Evolutionary conservation across 2,329 filamentous ascomycete genomes (phyloP).

Genomic region (Colletotrichum sidae): DNA sequence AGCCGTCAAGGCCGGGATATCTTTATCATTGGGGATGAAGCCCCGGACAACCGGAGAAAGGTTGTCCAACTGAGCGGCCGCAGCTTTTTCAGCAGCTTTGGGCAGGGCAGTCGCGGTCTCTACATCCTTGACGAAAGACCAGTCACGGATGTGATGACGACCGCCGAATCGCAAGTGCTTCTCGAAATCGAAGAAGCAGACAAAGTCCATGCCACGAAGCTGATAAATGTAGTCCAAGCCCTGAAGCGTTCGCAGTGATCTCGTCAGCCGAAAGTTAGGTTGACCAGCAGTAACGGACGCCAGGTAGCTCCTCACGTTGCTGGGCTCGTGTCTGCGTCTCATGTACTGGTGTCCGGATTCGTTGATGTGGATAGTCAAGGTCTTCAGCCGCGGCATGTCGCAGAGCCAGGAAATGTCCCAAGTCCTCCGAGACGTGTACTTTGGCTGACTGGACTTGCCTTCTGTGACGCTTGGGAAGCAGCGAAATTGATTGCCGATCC

Average conservation of each 20-base stretch:
- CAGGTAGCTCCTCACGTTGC: slow-evolving; percentile 39
- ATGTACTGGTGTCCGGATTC: slow-evolving; percentile 47
- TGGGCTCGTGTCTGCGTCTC: slow-evolving; percentile 52
- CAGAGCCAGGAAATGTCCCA: slow-evolving; percentile 49
- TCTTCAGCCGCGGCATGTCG: slow-evolving; percentile 52
- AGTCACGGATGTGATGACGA: slow-evolving; percentile 44
- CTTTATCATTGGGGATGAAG: not conserved
- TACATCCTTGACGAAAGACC: slow-evolving; percentile 48
- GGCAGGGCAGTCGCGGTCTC: slow-evolving; percentile 40
- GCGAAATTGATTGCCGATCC: slow-evolving; percentile 51
- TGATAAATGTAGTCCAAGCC: slow-evolving; percentile 57
- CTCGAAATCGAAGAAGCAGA: slow-evolving; percentile 56
- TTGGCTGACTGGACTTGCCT: slow-evolving; percentile 14
- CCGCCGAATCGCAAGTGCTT: slow-evolving; percentile 20
- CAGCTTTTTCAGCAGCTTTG: slow-evolving; percentile 38
- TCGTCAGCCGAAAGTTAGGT: slow-evolving; percentile 51
- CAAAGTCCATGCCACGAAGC: slow-evolving; percentile 55
- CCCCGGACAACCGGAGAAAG: slow-evolving; percentile 33
- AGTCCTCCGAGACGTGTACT: slow-evolving; percentile 52
- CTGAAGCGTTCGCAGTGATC: slow-evolving; percentile 54
- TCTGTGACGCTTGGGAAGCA: slow-evolving; percentile 32
- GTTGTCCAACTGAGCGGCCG: slow-evolving; percentile 41
- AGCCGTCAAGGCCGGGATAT: not conserved
- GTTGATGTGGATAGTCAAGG: slow-evolving; percentile 52
- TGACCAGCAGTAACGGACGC: slow-evolving; percentile 48